These are phyloP conservation scores for Taphrina sp. DNA, from an alignment of 1,139 yeast genomes.

Conservation along the genomic window DNA sequence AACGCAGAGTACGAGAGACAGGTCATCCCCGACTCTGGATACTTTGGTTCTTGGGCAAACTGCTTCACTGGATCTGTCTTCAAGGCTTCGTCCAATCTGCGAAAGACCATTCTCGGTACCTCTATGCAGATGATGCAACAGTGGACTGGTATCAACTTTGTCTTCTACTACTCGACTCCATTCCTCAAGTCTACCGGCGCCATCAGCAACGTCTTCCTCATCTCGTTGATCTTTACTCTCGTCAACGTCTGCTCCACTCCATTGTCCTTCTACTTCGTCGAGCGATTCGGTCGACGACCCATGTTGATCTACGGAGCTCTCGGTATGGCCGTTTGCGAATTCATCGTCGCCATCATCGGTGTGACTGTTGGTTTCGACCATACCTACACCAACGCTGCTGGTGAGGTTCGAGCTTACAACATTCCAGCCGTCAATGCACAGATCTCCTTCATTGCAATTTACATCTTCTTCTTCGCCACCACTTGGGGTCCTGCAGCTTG, in stretches of 20 bases:
- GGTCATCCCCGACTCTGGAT: constrained; percentile 43
- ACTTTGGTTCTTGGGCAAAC: constrained; percentile 55
- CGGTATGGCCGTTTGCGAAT: constrained; percentile 64
- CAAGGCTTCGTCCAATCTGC: constrained; percentile 22
- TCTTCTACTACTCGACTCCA: constrained; percentile 55
- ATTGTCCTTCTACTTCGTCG: constrained; percentile 61
- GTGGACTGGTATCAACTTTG: constrained; percentile 56
- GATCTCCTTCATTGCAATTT: constrained; percentile 66
- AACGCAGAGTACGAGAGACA: constrained; percentile 48
- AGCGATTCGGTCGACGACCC: constrained; percentile 67
- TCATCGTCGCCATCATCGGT: constrained; percentile 68
- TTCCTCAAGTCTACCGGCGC: constrained; percentile 75
- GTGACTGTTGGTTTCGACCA: constrained; percentile 47
- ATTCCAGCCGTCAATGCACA: constrained; percentile 49
- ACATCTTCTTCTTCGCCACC: constrained; percentile 70
- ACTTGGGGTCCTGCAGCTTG: constrained; percentile 81
- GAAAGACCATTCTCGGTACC: constrained; percentile 46
- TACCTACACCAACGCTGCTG: constrained; percentile 1
- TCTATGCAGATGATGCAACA: constrained; percentile 58
- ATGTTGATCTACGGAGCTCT: constrained; percentile 63
- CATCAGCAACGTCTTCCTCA: constrained; percentile 49
- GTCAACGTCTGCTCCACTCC: constrained; percentile 63
- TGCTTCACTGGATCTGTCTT: constrained; percentile 48
- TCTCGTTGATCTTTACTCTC: constrained; percentile 59
- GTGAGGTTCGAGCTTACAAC: constrained; percentile 8